These are phyloP conservation scores for Ceraceosorus bombacis DNA, from an alignment of 1,284 basidiomycete genomes.

Conservation along the genomic window DNA sequence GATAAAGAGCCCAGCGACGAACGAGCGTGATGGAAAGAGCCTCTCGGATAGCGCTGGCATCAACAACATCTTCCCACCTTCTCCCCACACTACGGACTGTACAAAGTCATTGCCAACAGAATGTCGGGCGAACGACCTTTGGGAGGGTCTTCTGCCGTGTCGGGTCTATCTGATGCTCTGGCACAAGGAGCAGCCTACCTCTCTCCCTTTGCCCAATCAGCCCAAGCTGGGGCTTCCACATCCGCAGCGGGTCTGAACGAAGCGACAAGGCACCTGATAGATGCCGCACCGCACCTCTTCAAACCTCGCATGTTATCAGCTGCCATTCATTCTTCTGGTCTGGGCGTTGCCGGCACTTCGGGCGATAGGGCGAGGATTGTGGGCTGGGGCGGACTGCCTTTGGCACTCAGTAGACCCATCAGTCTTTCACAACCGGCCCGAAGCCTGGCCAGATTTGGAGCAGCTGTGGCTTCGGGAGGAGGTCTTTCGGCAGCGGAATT, in stretches of 20 bases:
- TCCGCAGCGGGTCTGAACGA: constrained; percentile 3
- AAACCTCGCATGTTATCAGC: constrained; percentile 43
- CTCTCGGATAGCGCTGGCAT: no score
- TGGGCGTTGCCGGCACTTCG: constrained; percentile 24
- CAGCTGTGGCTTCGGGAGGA: no score
- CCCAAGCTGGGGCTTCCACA: background rate
- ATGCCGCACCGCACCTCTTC: constrained; percentile 47
- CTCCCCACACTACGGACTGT: no score
- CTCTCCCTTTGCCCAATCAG: constrained; percentile 9
- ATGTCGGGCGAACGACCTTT: no score
- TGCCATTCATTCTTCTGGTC: constrained; percentile 21
- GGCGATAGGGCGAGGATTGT: constrained; percentile 34
- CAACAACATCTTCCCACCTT: no score
- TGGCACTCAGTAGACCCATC: no score
- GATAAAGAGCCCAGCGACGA: no score
- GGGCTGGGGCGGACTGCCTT: no score
- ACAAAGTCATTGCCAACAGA: no score
- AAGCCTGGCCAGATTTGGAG: no score
- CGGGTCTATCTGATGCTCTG: constrained; percentile 5
- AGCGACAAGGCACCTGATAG: constrained; percentile 30
- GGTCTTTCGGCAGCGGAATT: constrained; percentile 36
- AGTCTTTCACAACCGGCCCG: no score
- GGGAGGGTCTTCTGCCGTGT: background rate
- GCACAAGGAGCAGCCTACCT: constrained; percentile 6
- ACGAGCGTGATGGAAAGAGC: no score